Base-by-base conservation (phyloP, 805 yeast genomes). In the Yamadazyma philogaea region DNA sequence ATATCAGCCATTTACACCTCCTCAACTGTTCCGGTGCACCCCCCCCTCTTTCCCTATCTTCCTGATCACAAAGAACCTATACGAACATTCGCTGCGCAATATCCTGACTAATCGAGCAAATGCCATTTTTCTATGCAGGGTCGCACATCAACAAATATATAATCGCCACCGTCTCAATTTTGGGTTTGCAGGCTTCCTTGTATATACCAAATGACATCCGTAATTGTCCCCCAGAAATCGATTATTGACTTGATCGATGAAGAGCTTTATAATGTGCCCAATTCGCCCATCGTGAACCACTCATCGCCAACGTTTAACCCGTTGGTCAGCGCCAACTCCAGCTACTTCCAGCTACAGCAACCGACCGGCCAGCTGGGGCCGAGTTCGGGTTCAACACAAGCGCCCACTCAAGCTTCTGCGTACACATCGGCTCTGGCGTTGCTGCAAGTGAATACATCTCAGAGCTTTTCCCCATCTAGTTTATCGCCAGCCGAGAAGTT, bases 161-260 rank as follows among this genome's bases (percentile, higher is more conserved):
- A 39, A 39, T 39, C 42, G 42, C 42, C 42, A 39, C 42, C 26
- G 31, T 14, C 41, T 18, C 41, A 18, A 7, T 21, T 24, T 16
- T 14, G 16, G n/a, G 24, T 37, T 28, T 28, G 14, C 19, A 34
- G 30, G 30, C 20, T 16, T 22, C n/a, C 37, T 20, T 34, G 37
- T 16, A 30, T 10, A 16, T 21, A 34, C 10, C 28, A 6, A 4
- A 43, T 38, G 79, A 67, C 79, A 17, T 75, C 80, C 12, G 74
- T 77, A n/a, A 59, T 65, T 17, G 67, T 74, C 45, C 82, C 82
- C 19, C 74, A 76, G 56, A 73, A 79, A 51, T 68, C 82, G 16
- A 56, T 77, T 41, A 75, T 79, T 14, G 83, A 78, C 47, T 74
- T 78, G 16, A 70, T 78, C 72, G 84, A 79, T 47, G 84, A 79